These are phyloP conservation scores for Ilyonectria destructans DNA, from an alignment of 2,329 filamentous ascomycete species.

Conservation along the genomic window DNA sequence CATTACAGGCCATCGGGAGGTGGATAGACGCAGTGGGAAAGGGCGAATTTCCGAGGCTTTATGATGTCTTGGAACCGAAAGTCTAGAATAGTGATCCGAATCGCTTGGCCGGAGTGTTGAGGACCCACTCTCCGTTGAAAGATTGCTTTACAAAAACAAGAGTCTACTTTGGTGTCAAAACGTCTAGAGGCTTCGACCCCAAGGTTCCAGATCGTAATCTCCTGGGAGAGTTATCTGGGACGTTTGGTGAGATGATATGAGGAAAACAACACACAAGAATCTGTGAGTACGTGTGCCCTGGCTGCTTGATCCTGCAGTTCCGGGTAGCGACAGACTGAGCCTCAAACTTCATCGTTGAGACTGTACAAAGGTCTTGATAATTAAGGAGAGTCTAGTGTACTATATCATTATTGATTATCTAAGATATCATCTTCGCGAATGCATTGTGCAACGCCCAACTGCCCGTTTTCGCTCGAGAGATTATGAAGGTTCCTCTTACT, in stretches of 20 bases:
- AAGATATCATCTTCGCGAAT: too few species aligned
- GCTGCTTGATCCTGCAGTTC: too few species aligned
- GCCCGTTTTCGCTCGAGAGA: too few species aligned
- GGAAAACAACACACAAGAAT: not conserved
- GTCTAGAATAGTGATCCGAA: not conserved
- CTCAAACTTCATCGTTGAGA: too few species aligned
- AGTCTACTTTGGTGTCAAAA: slow-evolving; percentile 1
- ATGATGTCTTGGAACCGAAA: slow-evolving; percentile 5
- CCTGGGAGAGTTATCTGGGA: slow-evolving; percentile 1
- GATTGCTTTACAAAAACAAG: slow-evolving; percentile 7
- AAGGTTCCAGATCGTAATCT: not conserved
- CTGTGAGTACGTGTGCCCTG: too few species aligned
- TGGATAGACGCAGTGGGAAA: slow-evolving; percentile 18
- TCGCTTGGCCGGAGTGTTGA: not conserved
- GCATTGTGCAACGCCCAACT: too few species aligned
- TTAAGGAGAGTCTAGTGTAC: too few species aligned
- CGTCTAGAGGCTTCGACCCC: not conserved
- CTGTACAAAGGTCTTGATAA: too few species aligned
- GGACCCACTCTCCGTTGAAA: not conserved
- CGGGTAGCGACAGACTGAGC: too few species aligned
- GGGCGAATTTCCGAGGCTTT: slow-evolving; percentile 21
- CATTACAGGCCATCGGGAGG: not conserved
- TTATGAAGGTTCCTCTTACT: too few species aligned
- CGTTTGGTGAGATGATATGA: slow-evolving; percentile 1
- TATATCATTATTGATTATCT: too few species aligned